phyloP scores from a whole-genome alignment of 2,329 filamentous ascomycete species.

The Ophiocordyceps camponoti-leonardi region DNA sequence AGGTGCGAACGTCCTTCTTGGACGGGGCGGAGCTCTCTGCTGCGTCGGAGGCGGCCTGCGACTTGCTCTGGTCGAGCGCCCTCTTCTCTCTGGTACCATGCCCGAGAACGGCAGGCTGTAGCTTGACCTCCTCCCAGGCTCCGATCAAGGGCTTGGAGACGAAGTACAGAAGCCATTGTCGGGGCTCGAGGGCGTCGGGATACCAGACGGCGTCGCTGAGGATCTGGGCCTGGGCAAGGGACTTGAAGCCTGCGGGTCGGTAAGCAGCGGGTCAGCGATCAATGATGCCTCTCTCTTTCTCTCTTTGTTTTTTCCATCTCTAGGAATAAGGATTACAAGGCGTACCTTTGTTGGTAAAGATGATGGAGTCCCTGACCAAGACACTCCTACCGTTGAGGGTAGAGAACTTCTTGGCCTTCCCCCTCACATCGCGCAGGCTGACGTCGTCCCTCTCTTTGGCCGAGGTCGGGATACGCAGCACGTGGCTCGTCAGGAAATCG shows the following conservation, averaged over 20 bases:
- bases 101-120: constrained; percentile 46
- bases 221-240: constrained; percentile 74
- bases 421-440: constrained; percentile 63
- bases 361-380: constrained; percentile 79
- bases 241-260: constrained; percentile 63
- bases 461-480: constrained; percentile 60
- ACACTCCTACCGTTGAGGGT: constrained; percentile 88
- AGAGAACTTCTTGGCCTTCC: constrained; percentile 85
- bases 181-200: constrained; percentile 70
- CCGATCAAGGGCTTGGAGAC: constrained; percentile 82
- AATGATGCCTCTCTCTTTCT: no score
- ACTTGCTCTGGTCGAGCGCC: constrained; percentile 16
- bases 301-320: no score
- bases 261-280: not conserved
- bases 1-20: constrained; percentile 85
- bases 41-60: constrained; percentile 15
- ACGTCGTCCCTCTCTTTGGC: constrained; percentile 45
- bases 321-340: no score
- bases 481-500: constrained; percentile 93
- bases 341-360: constrained; percentile 95
- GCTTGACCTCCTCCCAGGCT: constrained; percentile 58
- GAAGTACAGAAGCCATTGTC: constrained; percentile 93
- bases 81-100: constrained; percentile 22
- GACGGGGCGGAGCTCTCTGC: constrained; percentile 25
- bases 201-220: constrained; percentile 77